Base-by-base conservation (phyloP, 208 protist species). In the Trypanosoma melophagium region DNA sequence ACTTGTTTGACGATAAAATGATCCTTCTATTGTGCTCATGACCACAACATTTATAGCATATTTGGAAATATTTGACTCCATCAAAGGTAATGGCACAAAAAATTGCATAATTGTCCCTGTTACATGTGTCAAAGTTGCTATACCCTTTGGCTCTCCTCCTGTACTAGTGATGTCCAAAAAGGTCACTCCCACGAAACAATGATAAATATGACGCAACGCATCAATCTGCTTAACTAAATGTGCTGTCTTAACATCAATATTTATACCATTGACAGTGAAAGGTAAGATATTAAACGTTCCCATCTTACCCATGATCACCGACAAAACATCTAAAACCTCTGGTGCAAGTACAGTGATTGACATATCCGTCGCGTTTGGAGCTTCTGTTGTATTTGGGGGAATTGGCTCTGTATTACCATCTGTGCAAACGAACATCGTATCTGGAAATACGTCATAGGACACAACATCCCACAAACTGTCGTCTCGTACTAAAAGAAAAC, bases 401-500 rank as follows among this genome's bases (percentile, higher is more conserved):
- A 55, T 65, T 4, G 68, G 66, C 16, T 69, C 56, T 22, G 50
- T 51, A 19, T 51, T 17, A n/a, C 62, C 66, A 58, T 80, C 70
- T 31, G 59, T 76, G 68, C 81, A 89, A 16, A 88, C 61, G 44
- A 86, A 80, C 12, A 53, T 38, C 19, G 71, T 60, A 17, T 41
- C 42, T 1, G 59, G 41, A 42, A 66, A 79, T 3, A 66, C 52
- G 50, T 71, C 60, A 50, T 69, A 66, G 1, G 74, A 42, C 9
- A 53, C 28, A 28, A 50, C 25, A 7, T 65, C 55, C 84, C 84
- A 90, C n/a, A 52, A 69, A 2, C 77, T 78, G 22, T 77, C 72
- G 3, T 24, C 35, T 35, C 58, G 66, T 45, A 90, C 60, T 19
- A 74, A 51, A 44, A 90, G 66, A 22, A 74, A 74, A n/a, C 68